Percentiles rank a stretch among this genome's conserved stretches.
Evolutionary conservation across 495 filamentous ascomycete genomes (phyloP).

Genomic region (Pyrenopolyporus hunteri): DNA sequence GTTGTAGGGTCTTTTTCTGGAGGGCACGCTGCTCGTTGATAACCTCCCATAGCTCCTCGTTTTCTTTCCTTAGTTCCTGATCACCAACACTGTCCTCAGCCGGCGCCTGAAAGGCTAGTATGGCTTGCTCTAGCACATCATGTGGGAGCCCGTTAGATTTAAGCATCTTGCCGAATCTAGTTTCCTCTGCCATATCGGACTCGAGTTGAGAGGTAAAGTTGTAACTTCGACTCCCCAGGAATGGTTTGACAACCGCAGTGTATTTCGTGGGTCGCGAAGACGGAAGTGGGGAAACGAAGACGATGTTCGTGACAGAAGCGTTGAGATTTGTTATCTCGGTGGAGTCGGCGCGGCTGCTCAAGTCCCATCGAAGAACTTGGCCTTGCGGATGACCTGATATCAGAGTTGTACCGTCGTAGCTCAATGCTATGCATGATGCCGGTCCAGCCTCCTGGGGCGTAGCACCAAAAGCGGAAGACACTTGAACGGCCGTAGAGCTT

Average conservation of each 20-base stretch:
- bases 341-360: conserved; percentile 66
- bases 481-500: conserved; percentile 57
- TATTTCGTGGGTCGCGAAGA: conserved; percentile 54
- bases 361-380: conserved; percentile 80
- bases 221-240: conserved; percentile 69
- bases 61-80: conserved; percentile 53
- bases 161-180: conserved; percentile 48
- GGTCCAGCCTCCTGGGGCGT: conserved; percentile 65
- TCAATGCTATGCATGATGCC: conserved; percentile 67
- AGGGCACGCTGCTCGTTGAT: conserved; percentile 56
- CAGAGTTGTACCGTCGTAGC: conserved; percentile 80
- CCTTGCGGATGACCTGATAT: conserved; percentile 83
- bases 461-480: conserved; percentile 66
- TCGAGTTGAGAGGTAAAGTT: conserved; percentile 70
- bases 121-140: conserved; percentile 46
- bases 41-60: conserved; percentile 59
- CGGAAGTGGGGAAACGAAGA: conserved; percentile 69
- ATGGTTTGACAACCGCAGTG: conserved; percentile 73
- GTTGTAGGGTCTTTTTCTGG: conserved; percentile 55
- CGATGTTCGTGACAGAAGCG: conserved; percentile 78
- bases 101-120: conserved; percentile 47
- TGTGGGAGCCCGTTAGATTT: conserved; percentile 47
- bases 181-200: conserved; percentile 41
- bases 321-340: conserved; percentile 70
- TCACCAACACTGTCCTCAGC: conserved; percentile 41